Conservation (phyloP, 805 yeast genomes). For the Cyberlindnera misumaiensis region DNA sequence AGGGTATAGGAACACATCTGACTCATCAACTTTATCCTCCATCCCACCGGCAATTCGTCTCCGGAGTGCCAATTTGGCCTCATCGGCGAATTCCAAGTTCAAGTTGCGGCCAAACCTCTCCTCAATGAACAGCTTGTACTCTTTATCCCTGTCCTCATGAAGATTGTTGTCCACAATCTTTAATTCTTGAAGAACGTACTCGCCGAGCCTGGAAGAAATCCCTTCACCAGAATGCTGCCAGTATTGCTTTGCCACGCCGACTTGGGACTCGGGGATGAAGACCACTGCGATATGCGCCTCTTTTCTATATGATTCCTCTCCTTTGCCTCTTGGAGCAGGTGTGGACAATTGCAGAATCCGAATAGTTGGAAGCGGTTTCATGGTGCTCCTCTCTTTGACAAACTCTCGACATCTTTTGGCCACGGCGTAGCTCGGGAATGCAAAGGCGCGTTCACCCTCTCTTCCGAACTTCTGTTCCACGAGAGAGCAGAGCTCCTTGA, state of each 20-base stretch:
- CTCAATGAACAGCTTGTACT: slow-evolving; percentile 65
- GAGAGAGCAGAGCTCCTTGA: slow-evolving; percentile 46
- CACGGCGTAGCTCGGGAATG: slow-evolving; percentile 70
- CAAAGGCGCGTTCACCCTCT: slow-evolving; percentile 65
- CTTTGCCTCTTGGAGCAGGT: slow-evolving; percentile 52
- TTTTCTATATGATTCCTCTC: slow-evolving; percentile 51
- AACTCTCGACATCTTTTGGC: slow-evolving; percentile 86
- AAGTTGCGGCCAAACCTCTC: slow-evolving; percentile 87
- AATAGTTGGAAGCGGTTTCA: slow-evolving; percentile 28
- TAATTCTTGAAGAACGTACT: slow-evolving; percentile 66
- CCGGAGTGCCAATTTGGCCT: slow-evolving; percentile 69
- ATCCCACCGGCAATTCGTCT: slow-evolving; percentile 68
- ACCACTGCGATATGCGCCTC: slow-evolving; percentile 64
- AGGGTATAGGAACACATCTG: slow-evolving; percentile 79
- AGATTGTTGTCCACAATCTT: slow-evolving; percentile 28
- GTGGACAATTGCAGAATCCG: slow-evolving; percentile 72
- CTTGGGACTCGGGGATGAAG: slow-evolving; percentile 64
- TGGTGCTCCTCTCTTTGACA: slow-evolving; percentile 38
- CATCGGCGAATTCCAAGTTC: slow-evolving; percentile 66
- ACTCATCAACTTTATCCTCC: slow-evolving; percentile 33
- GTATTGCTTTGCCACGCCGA: slow-evolving; percentile 69
- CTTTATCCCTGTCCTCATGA: slow-evolving; percentile 35
- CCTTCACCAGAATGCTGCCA: slow-evolving; percentile 99
- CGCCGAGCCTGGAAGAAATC: slow-evolving; percentile 85
- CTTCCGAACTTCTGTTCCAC: slow-evolving; percentile 70